Base-by-base conservation (phyloP, 2,329 filamentous ascomycete species). In the Aschersonia sp. region DNA sequence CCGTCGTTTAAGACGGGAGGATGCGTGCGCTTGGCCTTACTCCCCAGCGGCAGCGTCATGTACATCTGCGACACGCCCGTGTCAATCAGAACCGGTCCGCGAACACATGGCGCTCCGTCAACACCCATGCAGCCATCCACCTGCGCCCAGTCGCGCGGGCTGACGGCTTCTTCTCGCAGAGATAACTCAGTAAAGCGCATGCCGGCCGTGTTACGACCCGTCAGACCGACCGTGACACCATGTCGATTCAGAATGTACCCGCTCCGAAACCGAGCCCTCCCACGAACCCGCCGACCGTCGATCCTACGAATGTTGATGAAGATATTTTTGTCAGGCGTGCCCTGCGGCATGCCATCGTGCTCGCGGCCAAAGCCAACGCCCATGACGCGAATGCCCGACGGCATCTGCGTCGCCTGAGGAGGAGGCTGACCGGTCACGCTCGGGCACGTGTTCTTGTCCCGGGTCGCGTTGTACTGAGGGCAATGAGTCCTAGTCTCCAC, bases 31-130 rank as follows among this genome's bases (percentile, higher is more conserved):
- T 29, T 39, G 5, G 40, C 46, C n/a, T 44, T 47, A n/a, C 30
- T 47, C 4, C 46, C 46, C 46, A 39, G 30, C 9, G 46, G 46
- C 42, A 47, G 41, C 37, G 46, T 47, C 46, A 44, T 44, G 41
- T 47, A 47, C 46, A 47, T 47, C 22, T 47, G 46, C 11, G 46
- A 43, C 5, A 47, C 41, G 31, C 46, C 46, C n/a, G 46, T 47
- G 42, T 47, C 46, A 11, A 47, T 12, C 12, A 47, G 46, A 22
- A 41, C 46, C 32, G 41, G 41, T 5, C 46, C 46, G 5, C 31
- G 5, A 10, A 47, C 12, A 30, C 4, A 44, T 9, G 30, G 12
- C 8, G 32, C 30, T 39, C 37, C 47, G 35, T 48, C 43, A 11
- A 48, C 31, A 6, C 32, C 37, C 47, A 48, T 43, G 39, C 43